Conservation (phyloP, 805 yeast species). For the Cyberlindnera americana region DNA sequence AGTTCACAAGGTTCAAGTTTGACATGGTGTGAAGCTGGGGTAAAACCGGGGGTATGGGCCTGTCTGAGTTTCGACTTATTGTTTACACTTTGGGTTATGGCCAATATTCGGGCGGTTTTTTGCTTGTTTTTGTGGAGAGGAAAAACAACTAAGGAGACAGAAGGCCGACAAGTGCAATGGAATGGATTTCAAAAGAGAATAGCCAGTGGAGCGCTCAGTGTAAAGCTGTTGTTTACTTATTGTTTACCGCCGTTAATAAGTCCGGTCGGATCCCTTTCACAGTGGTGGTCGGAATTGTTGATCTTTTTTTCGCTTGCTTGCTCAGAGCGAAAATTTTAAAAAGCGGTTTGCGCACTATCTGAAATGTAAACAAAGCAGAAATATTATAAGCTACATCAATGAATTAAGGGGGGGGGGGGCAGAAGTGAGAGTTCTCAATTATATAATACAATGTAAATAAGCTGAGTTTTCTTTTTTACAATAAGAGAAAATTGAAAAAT, state of each 20-base stretch:
- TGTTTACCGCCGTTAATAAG: background rate
- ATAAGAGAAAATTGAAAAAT: too few relatives aligned
- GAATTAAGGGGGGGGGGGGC: too few relatives aligned
- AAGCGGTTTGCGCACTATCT: background rate
- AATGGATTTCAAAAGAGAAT: too few relatives aligned
- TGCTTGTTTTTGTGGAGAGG: too few relatives aligned
- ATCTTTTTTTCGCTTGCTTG: background rate
- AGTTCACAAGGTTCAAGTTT: conserved; percentile 11
- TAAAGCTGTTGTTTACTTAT: background rate
- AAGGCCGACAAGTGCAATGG: too few relatives aligned
- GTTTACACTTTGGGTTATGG: too few relatives aligned
- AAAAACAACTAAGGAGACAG: too few relatives aligned
- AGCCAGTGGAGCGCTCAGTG: too few relatives aligned
- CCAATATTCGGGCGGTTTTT: too few relatives aligned
- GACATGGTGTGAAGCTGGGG: conserved; percentile 10
- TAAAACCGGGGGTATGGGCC: conserved; percentile 2
- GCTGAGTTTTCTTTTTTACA: too few relatives aligned
- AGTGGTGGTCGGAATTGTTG: conserved; percentile 7
- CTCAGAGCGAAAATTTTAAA: background rate
- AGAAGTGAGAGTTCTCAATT: background rate
- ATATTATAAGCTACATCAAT: too few relatives aligned
- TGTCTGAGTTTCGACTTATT: conserved; percentile 6
- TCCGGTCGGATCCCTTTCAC: background rate
- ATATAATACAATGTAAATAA: too few relatives aligned
- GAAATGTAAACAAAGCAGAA: background rate